Base-by-base conservation (phyloP, 768 basidiomycete species). In the Trichaptum fuscoviolaceum region DNA sequence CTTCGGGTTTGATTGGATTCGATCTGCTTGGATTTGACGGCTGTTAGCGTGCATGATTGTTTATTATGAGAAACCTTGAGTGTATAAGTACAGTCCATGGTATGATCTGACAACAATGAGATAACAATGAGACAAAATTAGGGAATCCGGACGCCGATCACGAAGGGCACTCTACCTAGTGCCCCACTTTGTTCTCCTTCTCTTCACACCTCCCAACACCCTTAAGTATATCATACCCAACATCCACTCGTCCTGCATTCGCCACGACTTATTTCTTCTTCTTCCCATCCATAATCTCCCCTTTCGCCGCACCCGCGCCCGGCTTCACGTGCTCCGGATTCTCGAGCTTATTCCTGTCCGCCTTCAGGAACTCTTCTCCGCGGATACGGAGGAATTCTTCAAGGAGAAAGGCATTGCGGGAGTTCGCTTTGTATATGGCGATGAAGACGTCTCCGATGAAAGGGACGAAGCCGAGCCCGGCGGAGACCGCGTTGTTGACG, bases 391-490 rank as follows among this genome's bases (percentile, higher is more conserved):
- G 77, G 76, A 85, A 95, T 75, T 95, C 93, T 73, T 96, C 93
- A 62, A 98, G 81, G 61, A 97, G 78, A 4, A 85, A 84, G 17
- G 93, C 95, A 71, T 98, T 97, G 68, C 96, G 83, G 18, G 88
- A 91, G 76, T 98, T 98, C n/a, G 94, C 87, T 74, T 95, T 96
- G 82, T 81, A 96, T 2, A 85, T 76, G 1, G 91, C 93, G 36
- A 95, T 77, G 1, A 87, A 72, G 30, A 97, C 70, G 75, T 95
- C 93, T 3, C 95, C 95, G 2, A 85, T 80, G 58, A 90, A 64
- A 0, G 94, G 94, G 3, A 96, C 73, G 60, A 88, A 73, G 0
- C 93, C 90, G 18, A 91, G 79, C 0, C 79, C 80, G 6, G 86
- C 86, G 10, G 90, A 87, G 24, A 95, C 75, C 17, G 83, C 81